phyloP scores from a whole-genome alignment of 345 rosid species.

The Eucalyptus albens region DNA sequence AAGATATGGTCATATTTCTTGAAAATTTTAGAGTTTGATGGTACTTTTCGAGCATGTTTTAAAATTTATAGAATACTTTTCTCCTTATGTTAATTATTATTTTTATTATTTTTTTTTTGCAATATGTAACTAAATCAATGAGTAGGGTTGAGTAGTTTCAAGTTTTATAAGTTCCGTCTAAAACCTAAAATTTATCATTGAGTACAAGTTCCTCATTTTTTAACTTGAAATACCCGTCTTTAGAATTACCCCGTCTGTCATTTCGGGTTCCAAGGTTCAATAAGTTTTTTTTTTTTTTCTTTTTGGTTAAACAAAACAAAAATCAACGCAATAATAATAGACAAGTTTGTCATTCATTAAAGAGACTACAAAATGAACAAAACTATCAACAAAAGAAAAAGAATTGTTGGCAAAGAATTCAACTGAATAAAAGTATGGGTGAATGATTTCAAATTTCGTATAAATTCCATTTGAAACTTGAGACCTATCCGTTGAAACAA shows the following conservation, averaged over 20 bases:
- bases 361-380: too few relatives aligned
- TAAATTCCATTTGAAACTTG: rapidly evolving
- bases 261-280: rapidly evolving
- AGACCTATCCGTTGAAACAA: rapidly evolving
- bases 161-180: rapidly evolving
- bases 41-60: neutral
- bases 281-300: rapidly evolving
- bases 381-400: too few relatives aligned
- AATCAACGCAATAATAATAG: too few relatives aligned
- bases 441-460: rapidly evolving
- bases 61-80: neutral
- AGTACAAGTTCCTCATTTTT: rapidly evolving
- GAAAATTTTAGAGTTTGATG: neutral
- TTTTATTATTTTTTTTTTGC: neutral
- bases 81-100: neutral
- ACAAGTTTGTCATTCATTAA: too few relatives aligned
- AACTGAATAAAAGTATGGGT: too few relatives aligned
- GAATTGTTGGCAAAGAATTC: too few relatives aligned
- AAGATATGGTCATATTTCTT: neutral
- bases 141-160: rapidly evolving
- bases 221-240: rapidly evolving
- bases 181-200: rapidly evolving
- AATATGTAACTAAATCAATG: too few relatives aligned
- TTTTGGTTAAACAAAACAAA: too few relatives aligned
- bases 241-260: too few relatives aligned